Evolutionary conservation across 2,329 filamentous ascomycete genomes (phyloP).

Genomic region (Teratosphaeria viscida): DNA sequence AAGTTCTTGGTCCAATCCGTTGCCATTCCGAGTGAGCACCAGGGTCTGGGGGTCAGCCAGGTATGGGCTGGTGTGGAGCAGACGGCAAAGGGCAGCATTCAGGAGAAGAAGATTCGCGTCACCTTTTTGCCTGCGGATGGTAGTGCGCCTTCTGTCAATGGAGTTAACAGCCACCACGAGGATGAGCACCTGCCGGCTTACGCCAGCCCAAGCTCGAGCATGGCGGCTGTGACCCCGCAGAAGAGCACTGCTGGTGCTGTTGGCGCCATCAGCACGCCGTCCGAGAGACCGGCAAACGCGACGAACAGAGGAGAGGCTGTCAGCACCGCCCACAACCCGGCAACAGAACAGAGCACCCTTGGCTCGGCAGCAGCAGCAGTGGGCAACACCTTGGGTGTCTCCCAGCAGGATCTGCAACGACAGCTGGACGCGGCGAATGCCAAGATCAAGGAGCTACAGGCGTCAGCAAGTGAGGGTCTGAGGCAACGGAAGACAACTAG

Average conservation of each 20-base stretch:
- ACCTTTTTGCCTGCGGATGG: slow-evolving; percentile 62
- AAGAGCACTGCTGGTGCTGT: slow-evolving; percentile 14
- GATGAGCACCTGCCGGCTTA: slow-evolving; percentile 42
- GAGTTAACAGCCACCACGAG: slow-evolving; percentile 17
- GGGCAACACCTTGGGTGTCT: slow-evolving; percentile 32
- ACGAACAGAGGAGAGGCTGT: neutral
- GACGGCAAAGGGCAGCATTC: slow-evolving; percentile 63
- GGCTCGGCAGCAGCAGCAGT: slow-evolving; percentile 32
- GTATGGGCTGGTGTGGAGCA: slow-evolving; percentile 71
- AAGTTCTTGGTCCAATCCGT: slow-evolving; percentile 97
- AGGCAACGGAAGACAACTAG: slow-evolving; percentile 59
- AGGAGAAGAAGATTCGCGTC: slow-evolving; percentile 94
- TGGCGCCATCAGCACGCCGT: slow-evolving; percentile 21
- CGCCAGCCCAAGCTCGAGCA: slow-evolving; percentile 42
- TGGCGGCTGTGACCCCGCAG: slow-evolving; percentile 38
- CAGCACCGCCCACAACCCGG: slow-evolving; percentile 27
- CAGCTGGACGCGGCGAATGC: slow-evolving; percentile 68
- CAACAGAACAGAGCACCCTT: slow-evolving; percentile 19
- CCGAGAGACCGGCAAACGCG: slow-evolving; percentile 24
- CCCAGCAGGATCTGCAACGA: slow-evolving; percentile 53
- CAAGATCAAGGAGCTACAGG: slow-evolving; percentile 57
- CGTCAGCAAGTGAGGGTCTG: slow-evolving; percentile 57
- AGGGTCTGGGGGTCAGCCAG: slow-evolving; percentile 67
- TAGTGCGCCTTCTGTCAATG: slow-evolving; percentile 10
- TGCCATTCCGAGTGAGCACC: slow-evolving; percentile 69